Conservation (phyloP, 805 yeast genomes). For the Clavispora vitiphila region DNA sequence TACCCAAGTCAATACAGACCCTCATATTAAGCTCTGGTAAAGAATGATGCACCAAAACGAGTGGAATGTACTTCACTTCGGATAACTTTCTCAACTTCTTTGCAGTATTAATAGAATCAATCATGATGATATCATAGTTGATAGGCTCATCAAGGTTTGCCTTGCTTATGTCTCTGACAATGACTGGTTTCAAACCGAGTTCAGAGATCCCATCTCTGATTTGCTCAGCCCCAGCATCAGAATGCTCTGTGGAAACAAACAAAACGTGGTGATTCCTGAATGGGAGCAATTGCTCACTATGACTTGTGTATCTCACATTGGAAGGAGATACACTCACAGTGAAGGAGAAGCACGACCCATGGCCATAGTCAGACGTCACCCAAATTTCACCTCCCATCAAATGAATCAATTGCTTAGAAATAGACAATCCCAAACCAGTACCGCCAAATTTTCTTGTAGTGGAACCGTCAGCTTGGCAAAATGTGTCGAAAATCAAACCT, state of each 20-base stretch:
- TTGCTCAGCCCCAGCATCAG: conserved; percentile 43
- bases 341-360: conserved; percentile 80
- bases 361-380: conserved; percentile 78
- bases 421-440: conserved; percentile 84
- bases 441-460: conserved; percentile 92
- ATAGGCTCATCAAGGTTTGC: conserved; percentile 54
- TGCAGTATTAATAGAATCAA: conserved; percentile 75
- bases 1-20: conserved; percentile 79
- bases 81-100: conserved; percentile 61
- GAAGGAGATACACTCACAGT: conserved; percentile 78
- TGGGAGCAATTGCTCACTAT: conserved; percentile 65
- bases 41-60: conserved; percentile 71
- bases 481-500: conserved; percentile 81
- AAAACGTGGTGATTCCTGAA: conserved; percentile 67
- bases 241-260: conserved; percentile 64
- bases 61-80: conserved; percentile 80
- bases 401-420: conserved; percentile 81
- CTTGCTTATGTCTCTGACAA: conserved; percentile 52
- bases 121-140: conserved; percentile 74
- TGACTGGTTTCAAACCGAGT: conserved; percentile 58
- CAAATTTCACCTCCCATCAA: conserved; percentile 93
- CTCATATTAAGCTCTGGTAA: conserved; percentile 76
- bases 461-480: conserved; percentile 92
- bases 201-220: conserved; percentile 47
- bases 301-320: conserved; percentile 52